phyloP scores from a whole-genome alignment of 2,329 filamentous ascomycete genomes.

The Xylariaceae sp. region DNA sequence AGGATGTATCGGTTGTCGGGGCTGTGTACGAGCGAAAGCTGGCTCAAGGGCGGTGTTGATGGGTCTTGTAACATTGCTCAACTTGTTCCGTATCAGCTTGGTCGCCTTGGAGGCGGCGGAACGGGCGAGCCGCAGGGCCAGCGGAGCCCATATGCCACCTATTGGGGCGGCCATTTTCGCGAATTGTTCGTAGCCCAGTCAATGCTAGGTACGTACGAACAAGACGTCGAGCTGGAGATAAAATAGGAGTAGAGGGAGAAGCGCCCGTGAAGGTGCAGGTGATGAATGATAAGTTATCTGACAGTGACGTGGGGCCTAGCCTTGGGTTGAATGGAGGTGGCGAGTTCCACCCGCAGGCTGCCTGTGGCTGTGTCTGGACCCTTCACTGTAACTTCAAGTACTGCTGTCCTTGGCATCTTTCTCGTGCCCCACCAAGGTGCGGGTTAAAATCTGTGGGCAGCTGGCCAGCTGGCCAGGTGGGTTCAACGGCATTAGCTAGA shows the following conservation, averaged over 20 bases:
- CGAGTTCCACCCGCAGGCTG: background rate
- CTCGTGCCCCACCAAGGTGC: slow-evolving; percentile 12
- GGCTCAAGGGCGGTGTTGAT: slow-evolving; percentile 43
- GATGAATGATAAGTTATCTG: slow-evolving; percentile 9
- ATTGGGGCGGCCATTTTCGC: slow-evolving; percentile 45
- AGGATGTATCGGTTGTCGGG: slow-evolving; percentile 49
- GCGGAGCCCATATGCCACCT: slow-evolving; percentile 53
- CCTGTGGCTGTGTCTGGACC: slow-evolving; percentile 16
- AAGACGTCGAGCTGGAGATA: slow-evolving; percentile 7
- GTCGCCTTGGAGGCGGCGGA: slow-evolving; percentile 47
- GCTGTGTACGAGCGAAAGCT: slow-evolving; percentile 37
- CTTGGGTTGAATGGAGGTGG: background rate
- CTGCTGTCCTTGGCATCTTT: slow-evolving; percentile 7
- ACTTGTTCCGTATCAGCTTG: slow-evolving; percentile 45
- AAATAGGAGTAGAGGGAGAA: slow-evolving; percentile 2
- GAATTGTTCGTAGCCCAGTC: slow-evolving; percentile 25
- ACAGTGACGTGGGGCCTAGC: background rate
- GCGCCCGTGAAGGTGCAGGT: slow-evolving; percentile 4
- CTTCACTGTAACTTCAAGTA: no score
- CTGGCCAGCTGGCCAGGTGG: slow-evolving; percentile 2
- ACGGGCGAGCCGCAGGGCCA: slow-evolving; percentile 50
- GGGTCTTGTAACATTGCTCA: slow-evolving; percentile 40
- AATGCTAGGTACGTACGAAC: background rate
- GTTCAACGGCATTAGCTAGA: background rate
- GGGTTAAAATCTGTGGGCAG: background rate